Evolutionary conservation across 1,139 yeast species (phyloP).

Genomic region (Pneumocystis sp.): DNA sequence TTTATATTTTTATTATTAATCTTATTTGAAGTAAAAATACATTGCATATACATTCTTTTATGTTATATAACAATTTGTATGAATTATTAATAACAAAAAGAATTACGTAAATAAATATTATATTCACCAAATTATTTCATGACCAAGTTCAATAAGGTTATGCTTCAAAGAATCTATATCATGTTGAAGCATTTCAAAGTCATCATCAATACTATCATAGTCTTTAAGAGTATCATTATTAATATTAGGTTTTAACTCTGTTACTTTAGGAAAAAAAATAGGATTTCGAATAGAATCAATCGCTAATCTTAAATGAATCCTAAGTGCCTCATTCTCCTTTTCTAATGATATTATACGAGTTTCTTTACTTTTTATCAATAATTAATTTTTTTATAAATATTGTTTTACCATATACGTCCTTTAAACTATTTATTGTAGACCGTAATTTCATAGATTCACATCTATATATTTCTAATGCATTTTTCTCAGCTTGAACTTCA

Average conservation of each 20-base stretch:
- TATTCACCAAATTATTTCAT: background rate
- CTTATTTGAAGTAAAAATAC: no score
- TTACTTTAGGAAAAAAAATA: background rate
- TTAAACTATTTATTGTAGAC: background rate
- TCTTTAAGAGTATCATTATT: background rate
- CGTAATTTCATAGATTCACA: background rate
- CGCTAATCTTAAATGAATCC: conserved; percentile 9
- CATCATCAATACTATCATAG: background rate
- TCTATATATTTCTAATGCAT: background rate
- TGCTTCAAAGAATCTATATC: background rate
- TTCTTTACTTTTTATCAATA: background rate
- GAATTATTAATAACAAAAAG: background rate
- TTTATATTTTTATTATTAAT: no score
- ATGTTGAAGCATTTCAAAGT: background rate
- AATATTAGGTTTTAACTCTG: background rate
- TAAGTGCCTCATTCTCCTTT: conserved; percentile 9
- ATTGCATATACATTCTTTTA: background rate
- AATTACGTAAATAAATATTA: background rate
- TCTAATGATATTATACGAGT: conserved; percentile 1
- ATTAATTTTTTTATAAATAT: background rate
- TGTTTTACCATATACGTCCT: background rate
- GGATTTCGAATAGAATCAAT: conserved; percentile 10
- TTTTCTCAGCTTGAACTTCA: background rate
- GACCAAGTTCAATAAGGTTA: background rate
- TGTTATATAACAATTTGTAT: background rate